Percentiles rank a stretch among this genome's conserved stretches.
Conservation (phyloP, 768 basidiomycete genomes). For the Hortiboletus campestris region DNA sequence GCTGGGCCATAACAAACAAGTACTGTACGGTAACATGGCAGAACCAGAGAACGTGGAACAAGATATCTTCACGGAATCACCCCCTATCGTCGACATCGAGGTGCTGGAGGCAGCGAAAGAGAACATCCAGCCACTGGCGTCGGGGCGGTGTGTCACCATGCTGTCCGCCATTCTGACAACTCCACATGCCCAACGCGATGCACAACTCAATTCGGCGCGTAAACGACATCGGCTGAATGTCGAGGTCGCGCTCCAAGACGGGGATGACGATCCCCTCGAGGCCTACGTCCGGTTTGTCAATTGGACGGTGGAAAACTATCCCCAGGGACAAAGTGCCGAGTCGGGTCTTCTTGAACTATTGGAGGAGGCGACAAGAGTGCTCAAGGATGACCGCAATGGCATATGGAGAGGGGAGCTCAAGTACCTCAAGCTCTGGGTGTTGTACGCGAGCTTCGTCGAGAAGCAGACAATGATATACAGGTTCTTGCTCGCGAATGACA, state of each 20-base stretch:
- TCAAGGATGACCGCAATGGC: conserved; percentile 74
- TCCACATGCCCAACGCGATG: conserved; percentile 74
- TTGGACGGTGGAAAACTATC: conserved; percentile 94
- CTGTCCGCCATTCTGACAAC: conserved; percentile 72
- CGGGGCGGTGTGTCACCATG: conserved; percentile 76
- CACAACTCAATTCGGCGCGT: conserved; percentile 62
- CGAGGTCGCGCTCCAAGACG: conserved; percentile 64
- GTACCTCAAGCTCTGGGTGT: conserved; percentile 91
- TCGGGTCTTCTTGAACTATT: conserved; percentile 89
- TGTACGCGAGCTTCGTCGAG: conserved; percentile 92
- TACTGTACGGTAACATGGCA: conserved; percentile 15
- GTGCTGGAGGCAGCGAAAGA: conserved; percentile 82
- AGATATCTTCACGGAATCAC: conserved; percentile 41
- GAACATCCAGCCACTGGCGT: conserved; percentile 80
- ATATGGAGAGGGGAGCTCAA: conserved; percentile 77
- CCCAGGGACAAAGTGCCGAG: conserved; percentile 85
- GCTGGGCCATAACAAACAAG: background rate
- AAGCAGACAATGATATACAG: conserved; percentile 84
- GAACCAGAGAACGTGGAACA: conserved; percentile 31
- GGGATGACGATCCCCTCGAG: conserved; percentile 82
- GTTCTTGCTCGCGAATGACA: conserved; percentile 87
- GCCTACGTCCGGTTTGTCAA: conserved; percentile 83
- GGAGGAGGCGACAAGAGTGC: conserved; percentile 85
- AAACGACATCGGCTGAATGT: conserved; percentile 70
- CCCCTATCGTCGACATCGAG: conserved; percentile 72